These are phyloP conservation scores for Sistotremastrum niveocremeum DNA, from an alignment of 768 basidiomycete genomes.

Conservation along the genomic window DNA sequence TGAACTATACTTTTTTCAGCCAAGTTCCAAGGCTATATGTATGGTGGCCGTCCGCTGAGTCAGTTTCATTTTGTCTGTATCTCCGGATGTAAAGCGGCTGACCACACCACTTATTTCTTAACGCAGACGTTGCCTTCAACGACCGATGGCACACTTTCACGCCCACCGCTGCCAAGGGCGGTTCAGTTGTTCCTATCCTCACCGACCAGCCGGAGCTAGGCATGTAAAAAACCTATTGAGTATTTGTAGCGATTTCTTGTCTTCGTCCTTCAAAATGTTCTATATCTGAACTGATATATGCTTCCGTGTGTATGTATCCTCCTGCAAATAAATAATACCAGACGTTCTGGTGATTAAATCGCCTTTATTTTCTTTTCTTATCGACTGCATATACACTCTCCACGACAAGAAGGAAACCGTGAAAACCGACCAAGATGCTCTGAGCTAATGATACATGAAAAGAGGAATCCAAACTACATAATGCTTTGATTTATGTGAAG, in stretches of 20 bases:
- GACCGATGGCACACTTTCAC: slow-evolving; percentile 93
- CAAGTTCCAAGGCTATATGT: slow-evolving; percentile 94
- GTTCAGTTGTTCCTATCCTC: slow-evolving; percentile 55
- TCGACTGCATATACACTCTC: too few relatives aligned
- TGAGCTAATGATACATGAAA: too few relatives aligned
- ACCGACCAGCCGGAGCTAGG: slow-evolving; percentile 24
- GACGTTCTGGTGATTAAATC: too few relatives aligned
- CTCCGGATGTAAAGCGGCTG: neutral
- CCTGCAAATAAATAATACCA: too few relatives aligned
- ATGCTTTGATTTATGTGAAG: too few relatives aligned
- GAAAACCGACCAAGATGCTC: too few relatives aligned
- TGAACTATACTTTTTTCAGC: slow-evolving; percentile 25
- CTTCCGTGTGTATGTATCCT: too few relatives aligned
- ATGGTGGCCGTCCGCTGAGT: slow-evolving; percentile 83
- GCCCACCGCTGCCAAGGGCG: slow-evolving; percentile 79
- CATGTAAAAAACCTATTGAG: neutral
- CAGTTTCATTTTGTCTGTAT: slow-evolving; percentile 14
- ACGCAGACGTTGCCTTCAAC: slow-evolving; percentile 81
- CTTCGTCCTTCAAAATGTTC: neutral
- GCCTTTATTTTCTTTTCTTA: too few relatives aligned
- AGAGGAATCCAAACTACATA: too few relatives aligned
- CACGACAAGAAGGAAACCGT: too few relatives aligned
- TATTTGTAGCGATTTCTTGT: neutral
- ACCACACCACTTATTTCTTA: neutral
- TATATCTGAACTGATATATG: neutral